These are phyloP conservation scores for Amniculicola lignicola DNA, from an alignment of 495 filamentous ascomycete species.

Conservation along the genomic window DNA sequence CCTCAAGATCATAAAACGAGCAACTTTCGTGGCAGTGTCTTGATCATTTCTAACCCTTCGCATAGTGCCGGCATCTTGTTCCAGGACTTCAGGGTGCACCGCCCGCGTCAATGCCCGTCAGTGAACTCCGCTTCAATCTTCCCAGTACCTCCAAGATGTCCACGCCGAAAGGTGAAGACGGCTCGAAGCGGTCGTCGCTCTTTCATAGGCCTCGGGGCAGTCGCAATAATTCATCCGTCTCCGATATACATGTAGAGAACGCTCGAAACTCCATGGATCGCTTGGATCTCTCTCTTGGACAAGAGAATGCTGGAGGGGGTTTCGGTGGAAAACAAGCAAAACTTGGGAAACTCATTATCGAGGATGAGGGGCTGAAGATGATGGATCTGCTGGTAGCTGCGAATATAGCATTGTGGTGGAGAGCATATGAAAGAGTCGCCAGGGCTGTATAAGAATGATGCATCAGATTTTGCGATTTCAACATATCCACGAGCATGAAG, in stretches of 20 bases:
- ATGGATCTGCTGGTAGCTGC: constrained; percentile 86
- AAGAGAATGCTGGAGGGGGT: constrained; percentile 76
- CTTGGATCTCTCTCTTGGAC: constrained; percentile 70
- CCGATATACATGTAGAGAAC: constrained; percentile 23
- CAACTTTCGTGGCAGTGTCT: not conserved
- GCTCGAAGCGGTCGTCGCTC: constrained; percentile 29
- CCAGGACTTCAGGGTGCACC: constrained; percentile 42
- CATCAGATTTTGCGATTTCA: no score
- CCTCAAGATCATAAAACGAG: not conserved
- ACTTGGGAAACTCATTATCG: constrained; percentile 86
- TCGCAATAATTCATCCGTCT: constrained; percentile 20
- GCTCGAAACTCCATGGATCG: constrained; percentile 38
- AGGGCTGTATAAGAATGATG: no score
- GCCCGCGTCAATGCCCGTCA: constrained; percentile 55
- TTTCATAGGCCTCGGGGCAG: constrained; percentile 27
- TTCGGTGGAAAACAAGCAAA: constrained; percentile 82
- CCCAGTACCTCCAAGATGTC: constrained; percentile 22
- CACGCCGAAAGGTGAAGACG: constrained; percentile 29
- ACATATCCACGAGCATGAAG: no score
- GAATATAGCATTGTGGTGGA: constrained; percentile 92
- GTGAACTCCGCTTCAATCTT: constrained; percentile 81
- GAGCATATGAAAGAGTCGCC: constrained; percentile 65
- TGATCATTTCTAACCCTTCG: constrained; percentile 1
- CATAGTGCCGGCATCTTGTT: constrained; percentile 64
- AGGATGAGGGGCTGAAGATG: constrained; percentile 93